Conservation (phyloP, 208 protist genomes). For the Wallacemonas sp. region DNA sequence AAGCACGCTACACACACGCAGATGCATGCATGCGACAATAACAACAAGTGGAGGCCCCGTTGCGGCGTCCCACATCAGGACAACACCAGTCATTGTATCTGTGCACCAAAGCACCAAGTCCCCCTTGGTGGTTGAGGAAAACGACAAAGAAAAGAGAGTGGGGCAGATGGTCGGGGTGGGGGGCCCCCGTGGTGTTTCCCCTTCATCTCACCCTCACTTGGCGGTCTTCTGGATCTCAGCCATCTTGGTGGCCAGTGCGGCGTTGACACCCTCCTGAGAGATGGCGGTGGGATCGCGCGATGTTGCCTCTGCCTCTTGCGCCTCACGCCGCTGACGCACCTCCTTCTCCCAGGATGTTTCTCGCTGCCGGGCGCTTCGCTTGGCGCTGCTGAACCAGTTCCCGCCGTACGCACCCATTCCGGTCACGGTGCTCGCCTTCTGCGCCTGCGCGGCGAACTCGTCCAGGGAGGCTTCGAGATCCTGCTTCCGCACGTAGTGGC, state of each 20-base stretch:
- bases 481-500: slow-evolving; percentile 63
- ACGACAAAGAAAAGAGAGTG: too few species aligned
- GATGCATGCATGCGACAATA: not conserved
- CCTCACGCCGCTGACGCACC: slow-evolving; percentile 55
- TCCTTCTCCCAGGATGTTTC: slow-evolving; percentile 84
- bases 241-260: slow-evolving; percentile 12
- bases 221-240: slow-evolving; percentile 19
- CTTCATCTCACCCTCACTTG: slow-evolving; percentile 3
- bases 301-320: slow-evolving; percentile 4
- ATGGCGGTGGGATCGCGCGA: not conserved
- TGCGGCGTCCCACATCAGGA: too few species aligned
- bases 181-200: not conserved
- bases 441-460: not conserved
- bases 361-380: slow-evolving; percentile 47
- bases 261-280: not conserved
- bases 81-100: too few species aligned
- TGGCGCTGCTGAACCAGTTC: slow-evolving; percentile 63
- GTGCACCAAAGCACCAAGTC: too few species aligned
- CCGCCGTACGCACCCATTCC: slow-evolving; percentile 60
- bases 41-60: slow-evolving; percentile 4
- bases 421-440: slow-evolving; percentile 34
- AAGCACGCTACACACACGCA: too few species aligned
- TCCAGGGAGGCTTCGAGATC: slow-evolving; percentile 43
- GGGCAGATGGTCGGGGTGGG: too few species aligned
- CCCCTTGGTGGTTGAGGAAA: too few species aligned